Evolutionary conservation across 257 asterid genomes (phyloP), one percentile per base, ranked within the genome.

Genomic region (Solanum neorickii): DNA sequence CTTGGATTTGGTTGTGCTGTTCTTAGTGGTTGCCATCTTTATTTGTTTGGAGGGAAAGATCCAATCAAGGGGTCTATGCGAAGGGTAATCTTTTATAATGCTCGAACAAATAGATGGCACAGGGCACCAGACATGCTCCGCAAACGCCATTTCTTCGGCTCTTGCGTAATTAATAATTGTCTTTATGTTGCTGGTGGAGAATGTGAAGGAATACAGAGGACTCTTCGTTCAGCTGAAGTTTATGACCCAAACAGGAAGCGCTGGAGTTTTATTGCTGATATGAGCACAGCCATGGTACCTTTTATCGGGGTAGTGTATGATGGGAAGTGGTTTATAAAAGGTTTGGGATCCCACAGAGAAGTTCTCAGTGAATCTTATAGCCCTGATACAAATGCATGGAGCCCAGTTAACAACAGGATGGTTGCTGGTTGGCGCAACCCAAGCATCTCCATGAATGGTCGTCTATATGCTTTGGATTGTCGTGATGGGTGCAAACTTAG

Each of bases 1-100:
- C 92, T 92, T 25, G 93, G 93, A 76, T 92, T 92, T 83, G 93
- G 93, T 37, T 92, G 93, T 76, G 93, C 93, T 60, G 93, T 92
- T 89, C 93, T 90, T 66, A 89, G 92, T 47, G 93, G 92, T 35
- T 92, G 92, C 87, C 93, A 88, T 84, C 89, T 92, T 21, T 90
- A 90, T 87, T 85, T 92, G 84, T 92, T 92, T 82, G 93, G 93
- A 39, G 93, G 93, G 65, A 92, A 89, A 87, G 93, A 92, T 87
- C 93, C 90, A 21, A 88, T 90, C 3, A 92, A 86, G 83, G 90
- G 93, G 49, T 92, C 93, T 25, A 89, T 92, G 91, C 83, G 93
- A 75, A 90, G 93, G 29, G 93, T 92, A 49, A 90, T 92, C 88
- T 92, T 89, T 75, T 92, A 92, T 27, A 92, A 91, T 87, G 91